phyloP scores from a whole-genome alignment of 352 stramenopile genomes.

The Globisporangium okanoganense region DNA sequence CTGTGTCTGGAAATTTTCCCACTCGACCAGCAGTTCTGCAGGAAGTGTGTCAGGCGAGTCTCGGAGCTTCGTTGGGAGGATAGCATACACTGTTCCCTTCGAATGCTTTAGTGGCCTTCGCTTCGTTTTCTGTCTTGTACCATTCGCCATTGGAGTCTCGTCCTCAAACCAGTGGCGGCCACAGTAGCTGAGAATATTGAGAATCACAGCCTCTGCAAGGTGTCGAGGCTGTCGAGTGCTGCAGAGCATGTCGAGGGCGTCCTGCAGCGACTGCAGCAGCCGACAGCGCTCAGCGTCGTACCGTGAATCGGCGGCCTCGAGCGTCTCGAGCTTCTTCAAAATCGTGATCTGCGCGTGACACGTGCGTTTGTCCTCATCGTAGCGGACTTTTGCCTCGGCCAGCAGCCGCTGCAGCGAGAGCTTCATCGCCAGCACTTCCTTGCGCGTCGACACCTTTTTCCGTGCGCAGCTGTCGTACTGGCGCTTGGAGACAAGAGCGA shows the following conservation, averaged over 20 bases:
- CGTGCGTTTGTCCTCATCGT: slow-evolving; percentile 30
- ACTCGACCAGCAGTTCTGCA: slow-evolving; percentile 25
- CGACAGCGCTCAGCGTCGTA: slow-evolving; percentile 30
- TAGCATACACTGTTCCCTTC: not conserved
- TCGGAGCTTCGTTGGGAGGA: slow-evolving; percentile 23
- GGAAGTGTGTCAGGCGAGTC: slow-evolving; percentile 31
- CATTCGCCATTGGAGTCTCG: not conserved
- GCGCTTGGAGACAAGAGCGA: slow-evolving; percentile 36
- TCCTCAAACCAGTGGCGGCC: slow-evolving; percentile 56
- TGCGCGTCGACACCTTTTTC: slow-evolving; percentile 17
- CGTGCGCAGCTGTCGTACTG: slow-evolving; percentile 22
- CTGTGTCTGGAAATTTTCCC: slow-evolving; percentile 17
- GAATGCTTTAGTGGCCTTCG: slow-evolving; percentile 4
- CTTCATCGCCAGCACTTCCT: slow-evolving; percentile 27
- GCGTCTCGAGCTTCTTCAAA: slow-evolving; percentile 26
- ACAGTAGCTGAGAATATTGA: slow-evolving; percentile 50
- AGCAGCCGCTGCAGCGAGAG: slow-evolving; percentile 34
- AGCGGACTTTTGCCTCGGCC: slow-evolving; percentile 50
- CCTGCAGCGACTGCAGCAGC: slow-evolving; percentile 27
- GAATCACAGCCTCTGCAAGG: slow-evolving; percentile 27
- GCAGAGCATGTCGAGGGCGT: slow-evolving; percentile 27
- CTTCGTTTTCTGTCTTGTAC: slow-evolving; percentile 1
- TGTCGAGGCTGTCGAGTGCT: slow-evolving; percentile 21
- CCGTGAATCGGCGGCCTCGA: slow-evolving; percentile 29
- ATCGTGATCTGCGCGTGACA: slow-evolving; percentile 39